A percentile compares a stretch with the other conserved stretches of the same genome.
Evolutionary conservation across 805 yeast species (phyloP).

Genomic region (Wickerhamiella cacticola): DNA sequence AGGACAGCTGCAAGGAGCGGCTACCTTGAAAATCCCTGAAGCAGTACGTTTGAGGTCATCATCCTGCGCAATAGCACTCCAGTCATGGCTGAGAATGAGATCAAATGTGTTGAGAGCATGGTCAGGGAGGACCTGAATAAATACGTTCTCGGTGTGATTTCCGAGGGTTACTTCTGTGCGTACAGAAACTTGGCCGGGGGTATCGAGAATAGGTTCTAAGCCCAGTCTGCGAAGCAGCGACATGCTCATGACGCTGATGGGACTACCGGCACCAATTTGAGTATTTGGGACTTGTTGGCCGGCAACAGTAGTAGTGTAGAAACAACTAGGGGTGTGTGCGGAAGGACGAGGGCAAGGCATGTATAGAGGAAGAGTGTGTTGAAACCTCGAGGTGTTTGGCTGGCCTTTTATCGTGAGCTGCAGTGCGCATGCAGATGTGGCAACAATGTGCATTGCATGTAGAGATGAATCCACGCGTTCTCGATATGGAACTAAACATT

Average conservation of each 20-base stretch:
- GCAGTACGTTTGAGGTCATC: background rate
- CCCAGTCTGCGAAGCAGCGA: constrained; percentile 10
- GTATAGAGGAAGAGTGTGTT: background rate
- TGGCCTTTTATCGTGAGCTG: background rate
- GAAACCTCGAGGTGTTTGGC: background rate
- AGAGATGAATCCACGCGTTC: too few species aligned
- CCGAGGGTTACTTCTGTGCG: constrained; percentile 9
- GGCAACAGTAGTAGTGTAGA: constrained; percentile 7
- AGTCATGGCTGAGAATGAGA: constrained; percentile 13
- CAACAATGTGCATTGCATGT: background rate
- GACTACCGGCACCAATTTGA: constrained; percentile 13
- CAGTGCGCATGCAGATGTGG: background rate
- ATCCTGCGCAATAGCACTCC: constrained; percentile 4
- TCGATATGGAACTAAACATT: too few species aligned
- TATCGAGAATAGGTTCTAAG: constrained; percentile 6
- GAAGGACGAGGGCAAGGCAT: constrained; percentile 12
- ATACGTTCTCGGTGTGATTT: constrained; percentile 3
- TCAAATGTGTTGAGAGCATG: constrained; percentile 12
- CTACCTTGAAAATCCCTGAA: constrained; percentile 8
- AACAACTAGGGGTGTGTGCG: constrained; percentile 6
- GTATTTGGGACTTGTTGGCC: constrained; percentile 11
- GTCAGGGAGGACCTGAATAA: constrained; percentile 12
- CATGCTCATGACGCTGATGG: constrained; percentile 13
- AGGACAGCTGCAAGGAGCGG: constrained; percentile 8
- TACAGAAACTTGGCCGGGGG: constrained; percentile 12